These are phyloP conservation scores for Phytopythium helicoides DNA, from an alignment of 352 stramenopile genomes.

Conservation along the genomic window DNA sequence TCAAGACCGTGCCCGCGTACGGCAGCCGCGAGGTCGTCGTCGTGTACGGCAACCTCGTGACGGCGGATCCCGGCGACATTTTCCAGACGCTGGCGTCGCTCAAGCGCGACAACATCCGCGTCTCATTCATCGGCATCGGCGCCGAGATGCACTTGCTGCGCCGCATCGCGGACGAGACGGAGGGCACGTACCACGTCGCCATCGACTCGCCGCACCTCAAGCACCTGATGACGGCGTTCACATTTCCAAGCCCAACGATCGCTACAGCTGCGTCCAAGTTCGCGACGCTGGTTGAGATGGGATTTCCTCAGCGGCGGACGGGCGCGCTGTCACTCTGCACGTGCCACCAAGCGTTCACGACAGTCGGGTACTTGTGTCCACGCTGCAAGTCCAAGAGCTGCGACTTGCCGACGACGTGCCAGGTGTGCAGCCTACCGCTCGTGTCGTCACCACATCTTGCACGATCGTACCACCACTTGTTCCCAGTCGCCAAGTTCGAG, in stretches of 20 bases:
- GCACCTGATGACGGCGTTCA: constrained; percentile 92
- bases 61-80: constrained; percentile 96
- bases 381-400: constrained; percentile 93
- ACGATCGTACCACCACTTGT: constrained; percentile 98
- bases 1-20: constrained; percentile 90
- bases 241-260: constrained; percentile 91
- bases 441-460: constrained; percentile 96
- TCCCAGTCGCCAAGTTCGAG: constrained; percentile 94
- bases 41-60: constrained; percentile 94
- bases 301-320: constrained; percentile 72
- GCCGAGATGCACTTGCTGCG: constrained; percentile 92
- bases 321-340: constrained; percentile 81
- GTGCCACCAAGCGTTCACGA: constrained; percentile 85
- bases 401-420: constrained; percentile 94
- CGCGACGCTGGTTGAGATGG: constrained; percentile 83
- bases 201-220: constrained; percentile 92
- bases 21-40: constrained; percentile 92
- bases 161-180: constrained; percentile 88
- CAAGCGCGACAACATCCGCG: constrained; percentile 88
- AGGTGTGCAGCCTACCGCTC: constrained; percentile 96
- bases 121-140: constrained; percentile 92
- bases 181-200: constrained; percentile 93
- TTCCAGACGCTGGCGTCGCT: constrained; percentile 91
- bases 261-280: constrained; percentile 64
- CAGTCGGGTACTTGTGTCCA: constrained; percentile 93